Base-by-base conservation (phyloP, 2,329 filamentous ascomycete species). In the Sporothrix sp. region DNA sequence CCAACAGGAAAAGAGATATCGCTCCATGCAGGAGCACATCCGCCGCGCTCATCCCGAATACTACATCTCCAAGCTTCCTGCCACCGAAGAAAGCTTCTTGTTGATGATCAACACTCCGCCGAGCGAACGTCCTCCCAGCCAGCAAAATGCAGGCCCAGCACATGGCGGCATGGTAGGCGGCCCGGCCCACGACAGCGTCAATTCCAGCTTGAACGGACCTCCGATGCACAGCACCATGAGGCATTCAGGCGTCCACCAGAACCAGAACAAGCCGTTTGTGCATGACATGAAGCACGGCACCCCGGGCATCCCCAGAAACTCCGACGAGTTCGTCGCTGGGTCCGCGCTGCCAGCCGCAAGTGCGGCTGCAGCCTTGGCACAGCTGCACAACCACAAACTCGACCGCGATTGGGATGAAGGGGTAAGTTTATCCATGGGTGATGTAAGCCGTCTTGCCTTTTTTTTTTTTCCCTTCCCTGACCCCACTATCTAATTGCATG, bases 1-100 rank as follows among this genome's bases (percentile, higher is more conserved):
- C 28, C 16, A 25, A 50, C 50, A 68, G 65, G 65, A 68, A 55
- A 68, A 68, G 52, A 58, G 65, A 47, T 98, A 90, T 72, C 89
- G 93, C 68, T 97, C 91, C 57, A 97, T 98, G 88, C 93, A 97
- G 71, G 93, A 98, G 78, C 93, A 98, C 65, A 97, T 98, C 63
- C 87, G 93, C 62, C 84, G 93, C 68, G 91, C 93, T 59, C 93
- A 98, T 67, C 91, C 91, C 55, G 89, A 95, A 67, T 85, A 96
- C 68, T 97, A 97, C 71, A 95, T 98, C 61, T 84, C 93, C 45
- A 96, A 97, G 78, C 85, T 97, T 61, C 91, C 93, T 59, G 93
- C 93, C 44, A 98, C 91, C 60, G 91, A 96, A 69, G 91, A 97
- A 71, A 96, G 89, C 81, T 96, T 98, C 70, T 74, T 86, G 63